phyloP scores from a whole-genome alignment of 2,329 filamentous ascomycete genomes.

The Falciphora oryzae region DNA sequence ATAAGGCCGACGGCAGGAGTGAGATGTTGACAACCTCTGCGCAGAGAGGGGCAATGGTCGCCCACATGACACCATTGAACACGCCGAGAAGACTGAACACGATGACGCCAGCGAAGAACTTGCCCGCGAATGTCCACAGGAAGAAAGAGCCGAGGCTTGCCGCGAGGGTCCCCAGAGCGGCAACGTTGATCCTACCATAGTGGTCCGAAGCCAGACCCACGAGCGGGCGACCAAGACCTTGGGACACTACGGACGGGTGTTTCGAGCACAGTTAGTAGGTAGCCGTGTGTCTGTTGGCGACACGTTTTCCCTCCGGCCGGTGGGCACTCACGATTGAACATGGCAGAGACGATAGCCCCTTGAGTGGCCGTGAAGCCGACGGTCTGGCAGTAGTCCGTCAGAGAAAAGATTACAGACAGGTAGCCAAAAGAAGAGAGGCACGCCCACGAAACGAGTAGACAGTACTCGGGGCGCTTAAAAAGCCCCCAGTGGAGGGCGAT shows the following conservation, averaged over 20 bases:
- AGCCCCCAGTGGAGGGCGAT: slow-evolving; percentile 59
- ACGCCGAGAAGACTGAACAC: slow-evolving; percentile 65
- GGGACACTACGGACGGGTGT: slow-evolving; percentile 34
- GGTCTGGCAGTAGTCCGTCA: slow-evolving; percentile 65
- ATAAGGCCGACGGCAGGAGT: slow-evolving; percentile 61
- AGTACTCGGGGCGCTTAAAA: slow-evolving; percentile 56
- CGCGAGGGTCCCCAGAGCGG: slow-evolving; percentile 56
- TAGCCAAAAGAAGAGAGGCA: slow-evolving; percentile 70
- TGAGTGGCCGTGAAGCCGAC: slow-evolving; percentile 63
- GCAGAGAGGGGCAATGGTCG: slow-evolving; percentile 61
- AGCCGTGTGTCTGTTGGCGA: not conserved
- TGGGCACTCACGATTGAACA: slow-evolving; percentile 55
- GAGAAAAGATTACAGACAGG: slow-evolving; percentile 68
- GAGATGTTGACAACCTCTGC: slow-evolving; percentile 69
- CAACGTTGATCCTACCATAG: slow-evolving; percentile 69
- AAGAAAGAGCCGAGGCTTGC: slow-evolving; percentile 60
- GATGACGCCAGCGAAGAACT: slow-evolving; percentile 58
- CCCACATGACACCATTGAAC: slow-evolving; percentile 67
- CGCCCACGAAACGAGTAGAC: slow-evolving; percentile 60
- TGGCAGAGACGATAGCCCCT: slow-evolving; percentile 64
- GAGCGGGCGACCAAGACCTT: slow-evolving; percentile 62
- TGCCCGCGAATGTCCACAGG: slow-evolving; percentile 67
- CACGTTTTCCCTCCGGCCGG: not conserved
- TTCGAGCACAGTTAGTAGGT: slow-evolving; percentile 9
- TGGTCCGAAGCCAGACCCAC: slow-evolving; percentile 68